phyloP scores from a whole-genome alignment of 148 eudicot species.

The Rhododendron henanense region DNA sequence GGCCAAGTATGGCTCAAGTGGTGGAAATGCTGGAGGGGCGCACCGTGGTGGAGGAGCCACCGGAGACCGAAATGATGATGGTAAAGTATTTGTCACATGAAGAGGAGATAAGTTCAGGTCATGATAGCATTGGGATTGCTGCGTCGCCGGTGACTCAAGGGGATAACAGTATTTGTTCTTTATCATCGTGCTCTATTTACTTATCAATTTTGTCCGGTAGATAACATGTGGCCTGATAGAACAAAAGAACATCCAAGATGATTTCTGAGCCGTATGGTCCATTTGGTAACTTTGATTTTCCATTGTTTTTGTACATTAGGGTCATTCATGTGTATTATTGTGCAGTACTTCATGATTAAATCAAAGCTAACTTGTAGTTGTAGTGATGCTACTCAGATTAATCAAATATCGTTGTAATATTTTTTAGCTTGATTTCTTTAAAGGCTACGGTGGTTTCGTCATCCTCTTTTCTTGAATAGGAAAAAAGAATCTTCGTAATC shows the following conservation, averaged over 20 bases:
- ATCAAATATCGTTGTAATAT: background rate
- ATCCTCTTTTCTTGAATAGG: background rate
- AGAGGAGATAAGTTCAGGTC: slow-evolving; percentile 15
- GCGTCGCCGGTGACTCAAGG: slow-evolving; percentile 18
- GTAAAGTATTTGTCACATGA: slow-evolving; percentile 46
- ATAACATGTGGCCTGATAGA: background rate
- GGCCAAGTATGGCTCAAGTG: slow-evolving; percentile 83
- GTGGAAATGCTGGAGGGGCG: slow-evolving; percentile 80
- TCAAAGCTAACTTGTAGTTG: background rate
- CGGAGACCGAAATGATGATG: slow-evolving; percentile 56
- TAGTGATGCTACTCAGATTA: background rate
- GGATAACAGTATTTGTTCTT: slow-evolving; percentile 11
- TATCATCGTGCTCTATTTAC: background rate
- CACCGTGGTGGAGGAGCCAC: slow-evolving; percentile 50
- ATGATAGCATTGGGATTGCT: slow-evolving; percentile 26
- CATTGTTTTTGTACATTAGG: background rate
- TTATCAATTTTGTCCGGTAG: background rate
- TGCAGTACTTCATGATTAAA: background rate
- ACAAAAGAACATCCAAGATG: background rate
- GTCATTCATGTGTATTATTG: background rate
- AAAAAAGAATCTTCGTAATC: too few relatives aligned
- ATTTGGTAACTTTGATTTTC: background rate
- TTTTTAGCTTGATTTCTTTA: background rate
- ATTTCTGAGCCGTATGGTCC: background rate
- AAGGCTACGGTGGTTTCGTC: too few relatives aligned